Evolutionary conservation across 2,329 filamentous ascomycete genomes (phyloP), one percentile per base, ranked within the genome.

Genomic region (Alternaria panax): DNA sequence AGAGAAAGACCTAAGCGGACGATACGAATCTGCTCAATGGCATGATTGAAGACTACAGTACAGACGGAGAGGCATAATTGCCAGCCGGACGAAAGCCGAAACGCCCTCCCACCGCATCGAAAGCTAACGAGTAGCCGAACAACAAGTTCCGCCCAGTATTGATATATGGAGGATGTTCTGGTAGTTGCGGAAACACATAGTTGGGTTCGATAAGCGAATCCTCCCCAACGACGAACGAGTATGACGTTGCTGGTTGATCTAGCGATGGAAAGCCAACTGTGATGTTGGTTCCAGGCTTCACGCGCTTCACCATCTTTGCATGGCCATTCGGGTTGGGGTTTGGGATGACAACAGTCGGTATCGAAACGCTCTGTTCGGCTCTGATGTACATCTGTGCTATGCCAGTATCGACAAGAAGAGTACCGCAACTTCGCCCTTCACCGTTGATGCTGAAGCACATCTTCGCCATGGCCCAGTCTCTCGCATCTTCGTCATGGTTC

Each of bases 301-400:
- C 72, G 7, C 75, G 70, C 47, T 68, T 70, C 40, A 76, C 70
- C 59, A 60, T 68, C 51, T 68, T 70, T 14, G 67, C 60, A 42
- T 60, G 54, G 5, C 72, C 69, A 14, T 73, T 58, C 14, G 56
- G 60, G 48, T 76, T 75, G 7, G 75, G 75, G 24, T 78, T 76
- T 1, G 59, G 69, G 12, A 77, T 69, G 30, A 66, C 65, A 6
- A 76, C 54, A 25, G 66, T 71, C 7, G 75, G 75, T 34, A 74
- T 71, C 7, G 64, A 57, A 12, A 69, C 61, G 9, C 66, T 67
- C 14, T 67, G 66, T 4, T 71, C 71, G 16, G 73, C 66, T 38
- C 74, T 63, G 42, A 76, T 68, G 40, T 77, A 78, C 75, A 78
- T 77, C 22, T 77, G 73, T 4, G 67, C 41, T 50, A 78, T 72